Percentiles rank a stretch among this genome's conserved stretches.
Conservation (phyloP, 2,329 filamentous ascomycete genomes). For the Neurospora sp. region DNA sequence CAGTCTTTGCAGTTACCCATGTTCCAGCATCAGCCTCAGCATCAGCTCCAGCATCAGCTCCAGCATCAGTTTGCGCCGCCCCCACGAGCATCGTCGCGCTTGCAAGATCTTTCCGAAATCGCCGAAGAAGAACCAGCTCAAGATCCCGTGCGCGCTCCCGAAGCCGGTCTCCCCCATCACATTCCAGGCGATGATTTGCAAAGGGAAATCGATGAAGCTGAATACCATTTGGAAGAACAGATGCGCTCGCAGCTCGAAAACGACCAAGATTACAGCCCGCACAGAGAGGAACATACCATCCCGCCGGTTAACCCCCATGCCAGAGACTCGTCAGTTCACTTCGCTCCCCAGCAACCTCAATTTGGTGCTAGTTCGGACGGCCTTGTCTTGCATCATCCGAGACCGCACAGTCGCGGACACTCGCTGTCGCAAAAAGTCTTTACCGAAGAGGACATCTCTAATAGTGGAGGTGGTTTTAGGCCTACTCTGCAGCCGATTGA, state of each 20-base stretch:
- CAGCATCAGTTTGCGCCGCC: conserved; percentile 18
- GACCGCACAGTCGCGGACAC: conserved; percentile 64
- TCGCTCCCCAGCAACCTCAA: conserved; percentile 34
- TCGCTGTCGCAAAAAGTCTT: conserved; percentile 60
- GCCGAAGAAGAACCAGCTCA: conserved; percentile 49
- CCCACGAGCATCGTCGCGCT: conserved; percentile 45
- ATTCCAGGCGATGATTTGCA: conserved; percentile 72
- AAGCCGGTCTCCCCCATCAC: conserved; percentile 43
- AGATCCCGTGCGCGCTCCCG: conserved; percentile 44
- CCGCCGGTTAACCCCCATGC: conserved; percentile 24
- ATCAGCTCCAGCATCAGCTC: neutral
- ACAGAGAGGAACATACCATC: conserved; percentile 31
- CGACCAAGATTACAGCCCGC: conserved; percentile 60
- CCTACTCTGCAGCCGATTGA: conserved; percentile 31
- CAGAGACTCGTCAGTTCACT: conserved; percentile 37
- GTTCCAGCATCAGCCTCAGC: conserved; percentile 45
- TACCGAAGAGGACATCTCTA: conserved; percentile 41
- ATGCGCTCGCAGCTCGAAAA: conserved; percentile 71
- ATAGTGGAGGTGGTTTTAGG: conserved; percentile 27
- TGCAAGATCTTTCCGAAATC: conserved; percentile 66
- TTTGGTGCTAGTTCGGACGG: conserved; percentile 45
- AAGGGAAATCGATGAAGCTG: conserved; percentile 73
- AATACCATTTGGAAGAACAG: conserved; percentile 75
- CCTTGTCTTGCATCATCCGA: conserved; percentile 57
- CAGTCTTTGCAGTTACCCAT: conserved; percentile 50